Evolutionary conservation across 2,329 filamentous ascomycete genomes (phyloP).

Genomic region (Chlorencoelia australis): DNA sequence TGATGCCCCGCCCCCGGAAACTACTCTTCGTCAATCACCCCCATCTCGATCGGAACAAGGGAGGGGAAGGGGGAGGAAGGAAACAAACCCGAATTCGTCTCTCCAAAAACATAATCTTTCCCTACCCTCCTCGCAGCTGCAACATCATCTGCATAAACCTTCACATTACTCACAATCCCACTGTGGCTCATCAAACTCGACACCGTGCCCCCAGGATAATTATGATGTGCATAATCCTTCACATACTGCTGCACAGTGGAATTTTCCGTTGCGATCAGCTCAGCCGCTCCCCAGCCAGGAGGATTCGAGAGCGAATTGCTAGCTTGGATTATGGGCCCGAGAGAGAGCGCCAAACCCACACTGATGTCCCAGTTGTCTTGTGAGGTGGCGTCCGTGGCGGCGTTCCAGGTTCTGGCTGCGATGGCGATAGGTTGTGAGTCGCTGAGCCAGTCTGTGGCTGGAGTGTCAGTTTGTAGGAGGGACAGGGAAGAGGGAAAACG

Average conservation of each 20-base stretch:
- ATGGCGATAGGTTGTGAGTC: slow-evolving; percentile 24
- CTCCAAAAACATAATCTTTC: slow-evolving; percentile 23
- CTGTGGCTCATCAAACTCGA: slow-evolving; percentile 21
- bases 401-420: slow-evolving; percentile 16
- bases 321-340: slow-evolving; percentile 19
- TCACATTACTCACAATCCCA: slow-evolving; percentile 18
- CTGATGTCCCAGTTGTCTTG: slow-evolving; percentile 20
- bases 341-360: slow-evolving; percentile 16
- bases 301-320: slow-evolving; percentile 20
- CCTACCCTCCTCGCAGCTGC: slow-evolving; percentile 15
- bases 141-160: slow-evolving; percentile 14
- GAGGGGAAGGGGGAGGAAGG: slow-evolving; percentile 14
- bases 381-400: slow-evolving; percentile 18
- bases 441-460: slow-evolving; percentile 26
- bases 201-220: slow-evolving; percentile 32
- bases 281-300: slow-evolving; percentile 22
- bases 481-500: neutral
- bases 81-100: slow-evolving; percentile 29
- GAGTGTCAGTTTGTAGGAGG: neutral
- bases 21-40: too few relatives aligned
- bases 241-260: slow-evolving; percentile 17
- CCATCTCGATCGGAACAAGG: neutral
- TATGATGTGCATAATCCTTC: slow-evolving; percentile 22
- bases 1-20: slow-evolving; percentile 20
- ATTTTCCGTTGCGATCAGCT: slow-evolving; percentile 20